A percentile compares a stretch with the other conserved stretches of the same genome.
phyloP scores from a whole-genome alignment of 1,284 basidiomycete genomes.

The Sanghuangporus weigelae region DNA sequence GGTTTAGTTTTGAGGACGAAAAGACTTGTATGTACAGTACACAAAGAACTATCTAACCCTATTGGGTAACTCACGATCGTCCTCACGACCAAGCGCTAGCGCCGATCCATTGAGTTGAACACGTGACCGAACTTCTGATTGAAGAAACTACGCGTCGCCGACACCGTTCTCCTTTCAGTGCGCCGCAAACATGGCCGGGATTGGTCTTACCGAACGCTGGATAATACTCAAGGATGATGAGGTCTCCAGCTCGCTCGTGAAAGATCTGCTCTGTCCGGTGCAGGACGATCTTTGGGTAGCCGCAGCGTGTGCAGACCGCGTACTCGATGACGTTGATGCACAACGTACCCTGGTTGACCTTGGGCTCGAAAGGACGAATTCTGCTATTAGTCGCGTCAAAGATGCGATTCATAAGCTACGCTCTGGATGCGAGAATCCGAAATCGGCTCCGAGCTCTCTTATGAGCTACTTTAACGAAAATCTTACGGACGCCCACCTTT shows the following conservation, averaged over 20 bases:
- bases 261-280: slow-evolving; percentile 43
- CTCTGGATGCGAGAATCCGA: background rate
- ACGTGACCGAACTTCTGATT: too few species aligned
- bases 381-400: slow-evolving; percentile 43
- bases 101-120: too few species aligned
- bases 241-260: slow-evolving; percentile 45
- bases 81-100: too few species aligned
- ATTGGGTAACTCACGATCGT: too few species aligned
- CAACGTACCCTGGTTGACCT: slow-evolving; percentile 56
- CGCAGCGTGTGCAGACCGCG: slow-evolving; percentile 64
- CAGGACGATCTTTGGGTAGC: slow-evolving; percentile 69
- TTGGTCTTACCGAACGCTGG: slow-evolving; percentile 46
- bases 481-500: slow-evolving; percentile 57
- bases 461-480: slow-evolving; percentile 46
- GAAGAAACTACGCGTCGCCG: background rate
- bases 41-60: too few species aligned
- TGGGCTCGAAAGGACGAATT: slow-evolving; percentile 53
- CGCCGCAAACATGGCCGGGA: background rate
- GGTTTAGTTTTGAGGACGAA: too few species aligned
- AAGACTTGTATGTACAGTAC: too few species aligned
- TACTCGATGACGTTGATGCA: slow-evolving; percentile 50
- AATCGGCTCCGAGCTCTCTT: slow-evolving; percentile 25
- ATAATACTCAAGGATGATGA: slow-evolving; percentile 46
- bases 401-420: slow-evolving; percentile 27
- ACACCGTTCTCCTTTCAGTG: background rate